A percentile compares a stretch with the other conserved stretches of the same genome.
Conservation (phyloP, 495 filamentous ascomycete genomes). For the Aspergillus cristatus region DNA sequence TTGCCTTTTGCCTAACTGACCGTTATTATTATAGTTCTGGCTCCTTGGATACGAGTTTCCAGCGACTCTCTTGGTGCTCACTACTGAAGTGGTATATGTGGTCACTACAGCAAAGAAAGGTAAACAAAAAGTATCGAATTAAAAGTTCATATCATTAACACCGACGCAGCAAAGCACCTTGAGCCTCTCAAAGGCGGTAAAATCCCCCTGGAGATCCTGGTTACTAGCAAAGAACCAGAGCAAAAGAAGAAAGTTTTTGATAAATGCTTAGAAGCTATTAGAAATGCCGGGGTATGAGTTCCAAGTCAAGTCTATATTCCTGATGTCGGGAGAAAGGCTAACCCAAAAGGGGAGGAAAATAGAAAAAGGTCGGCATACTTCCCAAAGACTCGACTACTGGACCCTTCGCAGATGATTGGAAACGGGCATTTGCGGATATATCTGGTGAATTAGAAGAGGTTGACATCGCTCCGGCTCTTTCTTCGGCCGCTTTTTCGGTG, state of each 20-base stretch:
- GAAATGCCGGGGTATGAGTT: slow-evolving; percentile 65
- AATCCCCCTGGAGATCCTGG: slow-evolving; percentile 78
- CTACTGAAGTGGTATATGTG: slow-evolving; percentile 75
- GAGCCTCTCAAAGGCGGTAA: slow-evolving; percentile 88
- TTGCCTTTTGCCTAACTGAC: too few relatives aligned
- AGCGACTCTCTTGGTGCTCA: slow-evolving; percentile 86
- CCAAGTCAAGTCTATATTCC: not conserved
- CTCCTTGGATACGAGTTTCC: slow-evolving; percentile 97
- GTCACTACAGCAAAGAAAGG: slow-evolving; percentile 97
- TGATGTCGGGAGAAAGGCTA: too few relatives aligned
- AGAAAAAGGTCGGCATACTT: slow-evolving; percentile 80
- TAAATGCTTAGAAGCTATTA: slow-evolving; percentile 76
- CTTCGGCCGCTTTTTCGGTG: slow-evolving; percentile 73
- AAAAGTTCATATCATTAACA: not conserved
- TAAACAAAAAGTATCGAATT: slow-evolving; percentile 20
- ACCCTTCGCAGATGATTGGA: slow-evolving; percentile 95
- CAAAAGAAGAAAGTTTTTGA: slow-evolving; percentile 81
- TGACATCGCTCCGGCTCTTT: slow-evolving; percentile 75
- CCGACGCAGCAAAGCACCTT: slow-evolving; percentile 69
- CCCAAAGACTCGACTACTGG: slow-evolving; percentile 76
- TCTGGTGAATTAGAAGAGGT: slow-evolving; percentile 82
- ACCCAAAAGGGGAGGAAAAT: slow-evolving; percentile 21
- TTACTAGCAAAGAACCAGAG: slow-evolving; percentile 81
- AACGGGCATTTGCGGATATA: slow-evolving; percentile 62
- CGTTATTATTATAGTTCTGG: slow-evolving; percentile 75